A percentile compares a stretch with the other conserved stretches of the same genome.
phyloP scores from a whole-genome alignment of 139 green algal genomes.

The Spirogloea muscicola region DNA sequence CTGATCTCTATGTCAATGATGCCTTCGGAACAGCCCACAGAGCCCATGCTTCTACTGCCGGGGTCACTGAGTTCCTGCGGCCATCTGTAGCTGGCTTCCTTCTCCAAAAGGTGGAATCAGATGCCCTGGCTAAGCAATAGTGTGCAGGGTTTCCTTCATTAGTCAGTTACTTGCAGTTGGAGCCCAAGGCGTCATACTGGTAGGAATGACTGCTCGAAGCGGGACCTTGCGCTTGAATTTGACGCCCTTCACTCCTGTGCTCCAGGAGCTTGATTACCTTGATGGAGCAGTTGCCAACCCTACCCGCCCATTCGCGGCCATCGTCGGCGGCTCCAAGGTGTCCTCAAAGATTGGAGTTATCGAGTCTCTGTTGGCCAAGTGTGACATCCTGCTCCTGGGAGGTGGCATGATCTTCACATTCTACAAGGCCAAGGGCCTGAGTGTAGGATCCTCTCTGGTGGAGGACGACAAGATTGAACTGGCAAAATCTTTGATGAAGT shows the following conservation, averaged over 20 bases:
- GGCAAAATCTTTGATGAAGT: constrained; percentile 75
- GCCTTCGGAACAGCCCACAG: constrained; percentile 96
- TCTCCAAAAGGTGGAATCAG: constrained; percentile 88
- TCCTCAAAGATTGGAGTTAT: constrained; percentile 99
- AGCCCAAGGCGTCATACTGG: no score
- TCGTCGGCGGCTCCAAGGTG: constrained; percentile 97
- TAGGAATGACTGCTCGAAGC: no score
- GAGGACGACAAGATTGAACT: constrained; percentile 98
- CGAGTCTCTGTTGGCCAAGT: constrained; percentile 86
- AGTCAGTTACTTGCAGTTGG: no score
- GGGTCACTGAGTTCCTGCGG: constrained; percentile 74
- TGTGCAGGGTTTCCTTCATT: no score
- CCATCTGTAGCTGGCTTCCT: constrained; percentile 73
- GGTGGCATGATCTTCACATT: constrained; percentile 92
- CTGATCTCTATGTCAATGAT: constrained; percentile 95
- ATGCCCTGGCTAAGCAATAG: no score
- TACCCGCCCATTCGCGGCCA: constrained; percentile 92
- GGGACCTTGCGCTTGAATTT: no score
- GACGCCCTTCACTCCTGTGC: no score
- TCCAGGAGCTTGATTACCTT: constrained; percentile 85
- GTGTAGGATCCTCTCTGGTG: constrained; percentile 83
- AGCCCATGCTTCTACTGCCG: constrained; percentile 93
- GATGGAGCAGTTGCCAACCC: constrained; percentile 84
- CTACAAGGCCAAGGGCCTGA: constrained; percentile 83
- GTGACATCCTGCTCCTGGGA: constrained; percentile 79